Conservation (phyloP, 345 rosid genomes). For the Lepidium africanum region DNA sequence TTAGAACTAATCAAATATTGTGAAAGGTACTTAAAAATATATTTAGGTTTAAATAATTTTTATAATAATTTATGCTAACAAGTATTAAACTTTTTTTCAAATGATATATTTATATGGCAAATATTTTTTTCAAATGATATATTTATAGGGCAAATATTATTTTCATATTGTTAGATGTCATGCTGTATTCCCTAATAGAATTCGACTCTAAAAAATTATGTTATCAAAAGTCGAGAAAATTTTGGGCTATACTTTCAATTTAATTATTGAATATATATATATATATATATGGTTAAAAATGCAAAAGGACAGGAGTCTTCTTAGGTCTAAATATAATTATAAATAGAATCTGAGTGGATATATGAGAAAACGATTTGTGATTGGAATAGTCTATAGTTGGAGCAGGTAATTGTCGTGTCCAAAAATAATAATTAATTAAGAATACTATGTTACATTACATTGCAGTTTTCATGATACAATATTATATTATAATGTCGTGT, state of each 20-base stretch:
- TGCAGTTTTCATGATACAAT: neutral
- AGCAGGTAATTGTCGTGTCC: constrained; percentile 24
- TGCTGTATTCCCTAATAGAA: too few species aligned
- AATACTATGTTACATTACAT: constrained; percentile 6
- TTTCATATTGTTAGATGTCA: too few species aligned
- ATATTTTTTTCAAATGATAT: too few species aligned
- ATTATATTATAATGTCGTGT: neutral
- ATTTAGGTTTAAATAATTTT: neutral
- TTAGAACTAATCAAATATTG: neutral
- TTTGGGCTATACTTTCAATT: too few species aligned
- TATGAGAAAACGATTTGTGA: constrained; percentile 1
- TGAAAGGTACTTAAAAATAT: neutral
- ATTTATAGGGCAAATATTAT: too few species aligned
- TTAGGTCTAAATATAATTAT: constrained; percentile 18
- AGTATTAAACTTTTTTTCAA: neutral
- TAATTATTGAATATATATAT: too few species aligned
- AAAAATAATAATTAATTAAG: neutral
- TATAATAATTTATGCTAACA: neutral
- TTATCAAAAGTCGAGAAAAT: too few species aligned
- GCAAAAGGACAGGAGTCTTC: constrained; percentile 9
- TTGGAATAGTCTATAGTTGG: constrained; percentile 26
- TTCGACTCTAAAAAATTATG: too few species aligned
- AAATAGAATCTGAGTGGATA: constrained; percentile 26
- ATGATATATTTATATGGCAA: too few species aligned
- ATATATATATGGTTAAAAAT: neutral